Evolutionary conservation across 2,329 filamentous ascomycete species (phyloP).

Genomic region (Colletotrichum scovillei): DNA sequence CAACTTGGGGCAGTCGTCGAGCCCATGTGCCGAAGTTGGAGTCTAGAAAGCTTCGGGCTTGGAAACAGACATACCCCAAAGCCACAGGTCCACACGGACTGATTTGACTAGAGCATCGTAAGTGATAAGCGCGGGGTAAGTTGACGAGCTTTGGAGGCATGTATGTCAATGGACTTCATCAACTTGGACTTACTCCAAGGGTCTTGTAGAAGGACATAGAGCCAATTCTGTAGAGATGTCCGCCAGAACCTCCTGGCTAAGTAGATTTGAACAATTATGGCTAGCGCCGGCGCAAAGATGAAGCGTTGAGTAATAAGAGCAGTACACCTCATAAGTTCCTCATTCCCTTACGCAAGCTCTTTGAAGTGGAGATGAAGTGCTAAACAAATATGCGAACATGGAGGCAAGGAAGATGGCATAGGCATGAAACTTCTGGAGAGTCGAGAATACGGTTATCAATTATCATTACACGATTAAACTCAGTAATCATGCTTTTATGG

Average conservation of each 20-base stretch:
- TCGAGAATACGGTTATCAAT: background rate
- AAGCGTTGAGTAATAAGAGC: background rate
- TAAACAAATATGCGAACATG: too few relatives aligned
- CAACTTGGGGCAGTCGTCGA: conserved; percentile 10
- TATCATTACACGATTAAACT: background rate
- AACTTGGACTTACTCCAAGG: background rate
- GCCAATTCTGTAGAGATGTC: background rate
- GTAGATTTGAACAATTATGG: background rate
- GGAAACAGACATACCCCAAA: background rate
- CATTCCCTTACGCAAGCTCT: background rate
- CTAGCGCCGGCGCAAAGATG: background rate
- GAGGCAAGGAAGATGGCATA: background rate
- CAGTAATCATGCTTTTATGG: background rate
- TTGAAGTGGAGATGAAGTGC: too few relatives aligned
- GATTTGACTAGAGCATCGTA: background rate
- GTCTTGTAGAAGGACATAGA: background rate
- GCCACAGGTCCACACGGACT: background rate
- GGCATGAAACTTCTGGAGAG: background rate
- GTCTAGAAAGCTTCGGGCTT: background rate
- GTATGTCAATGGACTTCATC: background rate
- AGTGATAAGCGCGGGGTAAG: conserved; percentile 13
- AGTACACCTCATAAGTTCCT: background rate
- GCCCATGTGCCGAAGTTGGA: background rate
- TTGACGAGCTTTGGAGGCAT: background rate
- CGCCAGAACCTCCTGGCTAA: background rate